These are phyloP conservation scores for Hypoxylon intermedium DNA, from an alignment of 495 filamentous ascomycete species.

Conservation along the genomic window DNA sequence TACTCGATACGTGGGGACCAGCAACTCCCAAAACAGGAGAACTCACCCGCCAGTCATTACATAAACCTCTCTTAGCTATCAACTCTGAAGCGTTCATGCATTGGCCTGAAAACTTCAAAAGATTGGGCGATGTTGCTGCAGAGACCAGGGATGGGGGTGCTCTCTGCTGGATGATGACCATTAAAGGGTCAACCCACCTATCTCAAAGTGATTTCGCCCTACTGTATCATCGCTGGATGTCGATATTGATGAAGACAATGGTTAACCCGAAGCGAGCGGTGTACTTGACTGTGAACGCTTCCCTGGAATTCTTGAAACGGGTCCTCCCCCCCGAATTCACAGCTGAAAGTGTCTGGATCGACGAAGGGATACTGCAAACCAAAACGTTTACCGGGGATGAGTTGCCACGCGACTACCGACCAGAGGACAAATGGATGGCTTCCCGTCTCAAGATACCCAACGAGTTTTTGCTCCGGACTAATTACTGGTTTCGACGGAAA, in stretches of 20 bases:
- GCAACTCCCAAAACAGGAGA: slow-evolving; percentile 45
- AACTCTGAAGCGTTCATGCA: slow-evolving; percentile 69
- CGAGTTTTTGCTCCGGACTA: slow-evolving; percentile 51
- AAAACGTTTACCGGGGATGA: slow-evolving; percentile 35
- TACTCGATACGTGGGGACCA: slow-evolving; percentile 66
- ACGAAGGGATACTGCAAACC: slow-evolving; percentile 51
- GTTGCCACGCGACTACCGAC: slow-evolving; percentile 52
- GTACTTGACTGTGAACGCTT: slow-evolving; percentile 62
- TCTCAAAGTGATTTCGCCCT: slow-evolving; percentile 66
- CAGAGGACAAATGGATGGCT: slow-evolving; percentile 55
- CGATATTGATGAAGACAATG: slow-evolving; percentile 62
- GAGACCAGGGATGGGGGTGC: slow-evolving; percentile 58
- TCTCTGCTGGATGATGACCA: slow-evolving; percentile 63
- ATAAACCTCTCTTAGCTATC: slow-evolving; percentile 61
- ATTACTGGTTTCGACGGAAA: slow-evolving; percentile 40
- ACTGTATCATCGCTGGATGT: slow-evolving; percentile 63
- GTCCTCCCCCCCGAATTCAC: slow-evolving; percentile 50
- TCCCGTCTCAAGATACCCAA: slow-evolving; percentile 56
- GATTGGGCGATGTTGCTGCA: slow-evolving; percentile 55
- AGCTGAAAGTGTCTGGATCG: slow-evolving; percentile 46
- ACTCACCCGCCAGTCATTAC: slow-evolving; percentile 50
- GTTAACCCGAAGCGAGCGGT: slow-evolving; percentile 63
- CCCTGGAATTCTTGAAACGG: slow-evolving; percentile 58
- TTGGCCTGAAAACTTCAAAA: slow-evolving; percentile 63
- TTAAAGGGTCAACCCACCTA: slow-evolving; percentile 65